Evolutionary conservation across 768 basidiomycete species (phyloP), one percentile per base, ranked within the genome.

Genomic region (Gymnopilus dilepis): DNA sequence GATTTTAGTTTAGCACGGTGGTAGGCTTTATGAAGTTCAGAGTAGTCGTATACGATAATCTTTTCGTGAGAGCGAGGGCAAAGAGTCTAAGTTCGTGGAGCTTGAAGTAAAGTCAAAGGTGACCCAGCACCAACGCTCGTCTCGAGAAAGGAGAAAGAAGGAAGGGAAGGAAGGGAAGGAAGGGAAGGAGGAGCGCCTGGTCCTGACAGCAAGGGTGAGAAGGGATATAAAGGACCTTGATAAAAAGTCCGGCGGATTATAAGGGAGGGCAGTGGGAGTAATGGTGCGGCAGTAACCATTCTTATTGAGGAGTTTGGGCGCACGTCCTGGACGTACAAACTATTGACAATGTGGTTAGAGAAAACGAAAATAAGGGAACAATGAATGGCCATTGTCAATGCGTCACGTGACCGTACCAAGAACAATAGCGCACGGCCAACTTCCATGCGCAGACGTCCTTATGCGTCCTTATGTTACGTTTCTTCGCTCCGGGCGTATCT

Each of bases 81-180:
- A 48, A 15, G 37, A 19, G 37, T 50, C 33, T 40, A 51, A 43
- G 31, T 21, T 55, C 48, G 59, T 47, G 34, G 43, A 31, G 50
- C 37, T 43, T 62, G 45, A 53, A 45, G 24, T 31, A 40, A 7
- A 43, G 17, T 22, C 51, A 59, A 67, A 59, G 71, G 73, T 74
- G 75, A 67, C 70, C 75, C 74, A 72, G 73, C 76, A 76, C 74
- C 72, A 64, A 61, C 58, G 58, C 61, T 40, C 54, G 45, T 59
- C 66, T 62, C 66, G 54, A 68, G 67, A 67, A 68, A 60, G 56
- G 33, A 41, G 59, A 69, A 63, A 55, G 64, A 55, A 21, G 52
- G 63, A 56, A 42, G 50, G 60, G 51, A 66, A 58, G 65, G 52
- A 28, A 47, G 60, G 56, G 64, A 55, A 21, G 52, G 63, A 56